Conservation (phyloP, 768 basidiomycete genomes). For the Collybia mongolica region DNA sequence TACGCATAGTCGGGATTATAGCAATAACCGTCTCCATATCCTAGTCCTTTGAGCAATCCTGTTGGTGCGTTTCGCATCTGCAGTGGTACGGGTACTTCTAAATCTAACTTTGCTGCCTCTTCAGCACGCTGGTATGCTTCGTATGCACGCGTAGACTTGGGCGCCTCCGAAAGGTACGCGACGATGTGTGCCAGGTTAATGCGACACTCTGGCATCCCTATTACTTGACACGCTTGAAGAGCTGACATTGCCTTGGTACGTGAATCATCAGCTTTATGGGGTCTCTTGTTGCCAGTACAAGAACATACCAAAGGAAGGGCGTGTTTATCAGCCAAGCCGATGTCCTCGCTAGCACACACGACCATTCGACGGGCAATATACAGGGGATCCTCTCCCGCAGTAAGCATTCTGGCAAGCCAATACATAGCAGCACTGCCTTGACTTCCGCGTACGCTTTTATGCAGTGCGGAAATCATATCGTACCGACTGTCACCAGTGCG, state of each 20-base stretch:
- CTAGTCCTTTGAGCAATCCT: slow-evolving; percentile 62
- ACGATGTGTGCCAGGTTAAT: slow-evolving; percentile 78
- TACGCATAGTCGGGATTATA: slow-evolving; percentile 62
- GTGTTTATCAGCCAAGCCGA: slow-evolving; percentile 77
- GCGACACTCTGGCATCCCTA: slow-evolving; percentile 84
- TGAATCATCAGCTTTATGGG: background rate
- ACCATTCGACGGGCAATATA: slow-evolving; percentile 74
- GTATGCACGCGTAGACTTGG: slow-evolving; percentile 79
- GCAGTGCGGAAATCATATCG: slow-evolving; percentile 82
- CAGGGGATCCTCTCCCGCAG: slow-evolving; percentile 77
- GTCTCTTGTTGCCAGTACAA: background rate
- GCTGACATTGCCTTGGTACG: slow-evolving; percentile 57
- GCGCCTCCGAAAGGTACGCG: slow-evolving; percentile 77
- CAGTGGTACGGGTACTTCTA: slow-evolving; percentile 62
- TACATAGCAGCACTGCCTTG: slow-evolving; percentile 81
- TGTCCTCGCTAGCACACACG: slow-evolving; percentile 84
- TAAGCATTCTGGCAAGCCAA: slow-evolving; percentile 85
- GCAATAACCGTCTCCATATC: slow-evolving; percentile 61
- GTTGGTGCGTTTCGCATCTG: slow-evolving; percentile 80
- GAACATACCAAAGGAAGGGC: slow-evolving; percentile 69
- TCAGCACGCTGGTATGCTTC: slow-evolving; percentile 74
- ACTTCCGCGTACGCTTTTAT: slow-evolving; percentile 80
- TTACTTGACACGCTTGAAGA: slow-evolving; percentile 60
- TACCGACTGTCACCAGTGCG: slow-evolving; percentile 74
- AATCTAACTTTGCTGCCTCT: slow-evolving; percentile 52